Base-by-base conservation (phyloP, 352 stramenopile species). In the Phytophthora megakarya region DNA sequence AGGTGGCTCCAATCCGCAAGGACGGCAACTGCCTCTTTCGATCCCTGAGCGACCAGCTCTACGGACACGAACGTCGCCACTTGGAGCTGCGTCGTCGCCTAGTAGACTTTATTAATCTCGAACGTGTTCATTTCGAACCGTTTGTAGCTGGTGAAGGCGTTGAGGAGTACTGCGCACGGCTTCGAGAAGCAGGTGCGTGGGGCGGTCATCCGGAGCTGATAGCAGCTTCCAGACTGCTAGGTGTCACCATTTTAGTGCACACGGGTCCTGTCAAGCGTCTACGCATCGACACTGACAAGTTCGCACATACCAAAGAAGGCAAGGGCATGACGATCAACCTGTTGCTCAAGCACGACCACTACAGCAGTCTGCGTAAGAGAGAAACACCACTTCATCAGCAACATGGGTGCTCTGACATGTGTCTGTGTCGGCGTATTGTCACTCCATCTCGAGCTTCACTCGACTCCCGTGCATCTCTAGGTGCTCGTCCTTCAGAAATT, bases 21-120 rank as follows among this genome's bases (percentile, higher is more conserved):
- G 78, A 88, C 39, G 78, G 78, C 61, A 88, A 84, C 46, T 86
- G 78, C 57, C 68, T 88, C 52, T 88, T 88, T 53, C 76, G 78
- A 37, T 72, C 76, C 12, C 67, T 88, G n/a, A 88, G 78, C 44
- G 76, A 88, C 33, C 78, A 88, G 59, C 74, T 88, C 53, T 88
- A 84, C 58, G 72, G 67, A 28, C 69, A 71, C 32, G 73, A 86
- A 48, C 49, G 55, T 11, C 72, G 70, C 22, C 76, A 88, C 60
- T 46, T 70, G 19, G 76, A 86, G 49, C 51, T 88, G 19, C 78
- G 78, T n/a, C 64, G 62, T 5, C 76, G 76, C 5, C 47, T 88
- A 13, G 72, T 84, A 18, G 76, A 84, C 50, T 88, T 83, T 40
- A 88, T 88, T 39, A 50, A 77, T 48, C 70, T 76, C 1, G 67